Evolutionary conservation across 176 grass and related monocot genomes (phyloP).

Genomic region (Paspalum vaginatum): DNA sequence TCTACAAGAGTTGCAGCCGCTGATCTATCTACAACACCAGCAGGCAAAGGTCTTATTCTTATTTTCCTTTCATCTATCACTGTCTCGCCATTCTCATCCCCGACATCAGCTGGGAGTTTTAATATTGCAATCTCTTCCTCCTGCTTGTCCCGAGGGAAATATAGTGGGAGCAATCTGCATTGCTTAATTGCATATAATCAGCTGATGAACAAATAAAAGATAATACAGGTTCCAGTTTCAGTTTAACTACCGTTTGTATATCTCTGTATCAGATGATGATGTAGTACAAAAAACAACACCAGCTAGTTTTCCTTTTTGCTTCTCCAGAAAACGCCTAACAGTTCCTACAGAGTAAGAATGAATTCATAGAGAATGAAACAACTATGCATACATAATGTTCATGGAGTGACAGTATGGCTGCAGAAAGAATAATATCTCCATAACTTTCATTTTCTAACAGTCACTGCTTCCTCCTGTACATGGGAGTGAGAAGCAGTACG

Average conservation of each 20-base stretch:
- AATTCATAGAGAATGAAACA: slow-evolving; percentile 12
- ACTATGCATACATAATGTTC: slow-evolving; percentile 1
- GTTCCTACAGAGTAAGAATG: slow-evolving; percentile 62
- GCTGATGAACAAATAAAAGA: slow-evolving; percentile 22
- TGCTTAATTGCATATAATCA: slow-evolving; percentile 20
- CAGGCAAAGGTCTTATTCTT: slow-evolving; percentile 90
- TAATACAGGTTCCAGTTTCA: slow-evolving; percentile 13
- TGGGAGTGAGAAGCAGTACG: background rate
- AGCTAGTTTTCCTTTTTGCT: slow-evolving; percentile 86
- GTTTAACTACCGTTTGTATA: slow-evolving; percentile 83
- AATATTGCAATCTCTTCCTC: slow-evolving; percentile 85
- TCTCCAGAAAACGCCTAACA: slow-evolving; percentile 94
- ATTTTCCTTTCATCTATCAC: slow-evolving; percentile 98
- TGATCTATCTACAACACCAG: slow-evolving; percentile 62
- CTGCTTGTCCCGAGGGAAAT: slow-evolving; percentile 92
- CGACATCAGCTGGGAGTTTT: slow-evolving; percentile 97
- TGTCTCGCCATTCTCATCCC: slow-evolving; percentile 97
- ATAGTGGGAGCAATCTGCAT: slow-evolving; percentile 89
- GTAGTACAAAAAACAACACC: slow-evolving; percentile 91
- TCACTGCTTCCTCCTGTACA: background rate
- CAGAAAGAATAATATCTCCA: background rate
- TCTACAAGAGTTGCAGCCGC: slow-evolving; percentile 37
- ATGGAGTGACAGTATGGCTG: slow-evolving; percentile 12
- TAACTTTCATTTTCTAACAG: slow-evolving; percentile 4
- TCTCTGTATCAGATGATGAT: slow-evolving; percentile 87